Evolutionary conservation across 164 flowering plant genomes (phyloP), one percentile per base, ranked within the genome.

Genomic region (Buxus sempervirens): DNA sequence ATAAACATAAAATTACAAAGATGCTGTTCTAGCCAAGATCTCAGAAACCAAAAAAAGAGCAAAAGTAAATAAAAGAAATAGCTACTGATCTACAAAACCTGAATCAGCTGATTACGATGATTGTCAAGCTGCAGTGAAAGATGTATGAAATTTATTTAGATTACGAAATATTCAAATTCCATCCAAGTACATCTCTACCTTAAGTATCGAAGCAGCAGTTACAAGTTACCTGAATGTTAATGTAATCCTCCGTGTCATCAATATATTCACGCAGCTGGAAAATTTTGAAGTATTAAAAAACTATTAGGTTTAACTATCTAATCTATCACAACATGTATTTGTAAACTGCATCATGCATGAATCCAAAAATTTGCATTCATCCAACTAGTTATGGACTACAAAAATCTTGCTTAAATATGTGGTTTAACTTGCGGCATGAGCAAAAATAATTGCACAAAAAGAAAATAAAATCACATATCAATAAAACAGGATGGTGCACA

Each of bases 181-280:
- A 58, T 28, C 7, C n/a, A 58, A 56, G 45, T 21, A 27, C 19
- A 16, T 16, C 55, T 9, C 51, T 20, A 53, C 10, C 24, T n/a
- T 25, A 54, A 71, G 49, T 38, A 57, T 65, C 7, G 5, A 48
- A 32, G 26, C 28, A 32, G 26, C 28, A 10, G 51, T 45, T 45
- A 45, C 51, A 5, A 54, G 25, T 70, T 79, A 92, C 97, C 97
- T 95, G 99, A 70, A 95, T 95, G 72, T 95, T 95, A 62, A 95
- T 92, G 76, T 95, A 95, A 79, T 95, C 99, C 75, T 95, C 97
- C 5, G 97, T 94, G 73, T 91, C 98, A 78, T 94, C 96, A 63
- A 91, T 94, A 65, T 94, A 94, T 70, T 92, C 99, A 5, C 99
- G 88, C 70, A 95, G 76, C 99, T 95, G 88, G 56, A 68, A 54